phyloP scores from a whole-genome alignment of 495 filamentous ascomycete species.

The Sphaerosporella brunnea region DNA sequence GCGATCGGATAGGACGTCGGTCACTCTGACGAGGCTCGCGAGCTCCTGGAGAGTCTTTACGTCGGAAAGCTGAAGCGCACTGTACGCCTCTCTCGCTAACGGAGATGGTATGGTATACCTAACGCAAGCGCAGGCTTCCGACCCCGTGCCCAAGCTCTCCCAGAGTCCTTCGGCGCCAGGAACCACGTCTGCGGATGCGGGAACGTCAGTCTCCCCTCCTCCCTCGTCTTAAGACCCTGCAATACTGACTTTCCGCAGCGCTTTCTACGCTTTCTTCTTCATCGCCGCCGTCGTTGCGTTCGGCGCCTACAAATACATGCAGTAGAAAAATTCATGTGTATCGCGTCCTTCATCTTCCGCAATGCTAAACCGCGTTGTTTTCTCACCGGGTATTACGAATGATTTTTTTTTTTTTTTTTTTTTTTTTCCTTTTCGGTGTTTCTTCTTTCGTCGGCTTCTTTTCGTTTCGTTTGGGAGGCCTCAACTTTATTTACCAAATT shows the following conservation, averaged over 20 bases:
- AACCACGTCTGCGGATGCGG: constrained; percentile 26
- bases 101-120: constrained; percentile 28
- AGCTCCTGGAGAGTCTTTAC: constrained; percentile 66
- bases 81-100: too few relatives aligned
- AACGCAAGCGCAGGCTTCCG: constrained; percentile 45
- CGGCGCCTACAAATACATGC: constrained; percentile 54
- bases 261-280: constrained; percentile 66
- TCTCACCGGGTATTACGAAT: too few relatives aligned
- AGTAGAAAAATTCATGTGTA: background rate
- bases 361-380: too few relatives aligned
- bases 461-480: background rate
- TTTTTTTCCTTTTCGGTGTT: too few relatives aligned
- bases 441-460: background rate
- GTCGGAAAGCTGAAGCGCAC: constrained; percentile 71
- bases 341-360: background rate
- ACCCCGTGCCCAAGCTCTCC: constrained; percentile 53
- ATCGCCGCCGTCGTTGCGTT: constrained; percentile 63
- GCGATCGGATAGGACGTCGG: constrained; percentile 52
- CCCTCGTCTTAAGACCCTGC: too few relatives aligned
- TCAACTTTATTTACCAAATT: too few relatives aligned
- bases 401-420: too few relatives aligned
- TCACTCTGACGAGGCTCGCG: constrained; percentile 95
- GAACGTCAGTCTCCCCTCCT: constrained; percentile 8
- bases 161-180: constrained; percentile 29
- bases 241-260: too few relatives aligned